These are phyloP conservation scores for Eucalyptus leucophloia DNA, from an alignment of 345 rosid species.

Conservation along the genomic window DNA sequence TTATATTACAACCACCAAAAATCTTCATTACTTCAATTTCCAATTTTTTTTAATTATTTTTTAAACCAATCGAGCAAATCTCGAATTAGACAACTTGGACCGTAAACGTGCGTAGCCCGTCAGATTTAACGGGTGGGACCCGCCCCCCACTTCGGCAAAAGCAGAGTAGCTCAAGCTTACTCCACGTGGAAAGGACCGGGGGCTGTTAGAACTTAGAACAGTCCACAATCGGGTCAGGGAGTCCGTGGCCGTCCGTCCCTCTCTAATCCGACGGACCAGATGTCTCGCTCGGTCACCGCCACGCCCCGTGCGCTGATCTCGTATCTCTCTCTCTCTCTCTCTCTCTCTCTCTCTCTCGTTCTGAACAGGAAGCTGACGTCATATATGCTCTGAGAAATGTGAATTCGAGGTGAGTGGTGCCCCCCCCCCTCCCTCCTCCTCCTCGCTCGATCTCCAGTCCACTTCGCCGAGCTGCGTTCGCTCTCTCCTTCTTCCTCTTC, in stretches of 20 bases:
- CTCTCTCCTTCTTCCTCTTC: background rate
- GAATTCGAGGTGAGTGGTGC: background rate
- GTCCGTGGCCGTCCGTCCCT: background rate
- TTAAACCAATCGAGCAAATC: background rate
- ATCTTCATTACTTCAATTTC: background rate
- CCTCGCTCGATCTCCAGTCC: background rate
- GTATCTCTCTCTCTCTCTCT: background rate
- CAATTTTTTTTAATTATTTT: too few relatives aligned
- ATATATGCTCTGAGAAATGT: background rate
- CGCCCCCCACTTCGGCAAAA: background rate
- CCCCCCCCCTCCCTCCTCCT: background rate
- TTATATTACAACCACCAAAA: background rate
- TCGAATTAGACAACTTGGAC: background rate
- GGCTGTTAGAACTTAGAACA: background rate
- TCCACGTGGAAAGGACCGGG: background rate
- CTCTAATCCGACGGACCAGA: background rate
- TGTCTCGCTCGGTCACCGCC: background rate
- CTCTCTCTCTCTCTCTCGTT: too few relatives aligned
- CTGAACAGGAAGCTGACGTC: background rate
- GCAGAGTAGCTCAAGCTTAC: background rate
- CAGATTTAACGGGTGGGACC: background rate
- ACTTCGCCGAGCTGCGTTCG: background rate
- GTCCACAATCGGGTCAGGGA: background rate
- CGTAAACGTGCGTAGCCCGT: background rate
- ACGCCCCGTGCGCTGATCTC: background rate